Evolutionary conservation across 2,329 filamentous ascomycete species (phyloP), one percentile per base, ranked within the genome.

Genomic region (Phialophora macrospora): DNA sequence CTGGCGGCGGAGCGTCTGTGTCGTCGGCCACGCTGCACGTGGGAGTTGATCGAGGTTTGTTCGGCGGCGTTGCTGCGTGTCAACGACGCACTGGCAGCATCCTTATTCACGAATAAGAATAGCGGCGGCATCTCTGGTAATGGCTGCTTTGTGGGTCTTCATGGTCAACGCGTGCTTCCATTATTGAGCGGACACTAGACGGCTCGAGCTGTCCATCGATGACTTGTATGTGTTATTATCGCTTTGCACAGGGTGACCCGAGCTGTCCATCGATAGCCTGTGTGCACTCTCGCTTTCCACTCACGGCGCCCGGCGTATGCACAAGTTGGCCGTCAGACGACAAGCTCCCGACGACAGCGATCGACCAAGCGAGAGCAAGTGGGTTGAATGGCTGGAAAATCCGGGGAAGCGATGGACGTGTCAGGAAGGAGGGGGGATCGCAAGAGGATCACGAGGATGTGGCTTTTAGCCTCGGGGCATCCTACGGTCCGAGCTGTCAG

Each of bases 61-160:
- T 71, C 69, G 5, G 52, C 32, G 24, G 69, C 54, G 26, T 64
- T 65, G 64, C 69, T 68, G 48, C 66, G 69, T 22, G 69, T 68
- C 52, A 71, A 54, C 46, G 64, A 67, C 34, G 57, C 41, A 41
- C 68, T 70, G 46, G 46, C 58, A 20, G 68, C 68, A 58, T 67
- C 66, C 64, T 71, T 71, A 57, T 71, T 71, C 52, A 71, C 66
- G 60, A 71, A 71, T 51, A 71, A 41, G 61, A 70, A 71, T 24
- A 58, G 59, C 24, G 62, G 64, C n/a, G 68, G 54, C 68, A 70
- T 69, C 34, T 56, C 49, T 58, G 52, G 22, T 22, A 12, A 55
- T 60, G 44, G 55, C 51, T 41, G 12, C 55, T 55, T 54, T n/a
- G 62, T 49, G 58, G 55, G 57, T 51, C 62, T 62, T 65, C 67